Conservation (phyloP, 2,329 filamentous ascomycete genomes). For the Dothistroma septosporum region DNA sequence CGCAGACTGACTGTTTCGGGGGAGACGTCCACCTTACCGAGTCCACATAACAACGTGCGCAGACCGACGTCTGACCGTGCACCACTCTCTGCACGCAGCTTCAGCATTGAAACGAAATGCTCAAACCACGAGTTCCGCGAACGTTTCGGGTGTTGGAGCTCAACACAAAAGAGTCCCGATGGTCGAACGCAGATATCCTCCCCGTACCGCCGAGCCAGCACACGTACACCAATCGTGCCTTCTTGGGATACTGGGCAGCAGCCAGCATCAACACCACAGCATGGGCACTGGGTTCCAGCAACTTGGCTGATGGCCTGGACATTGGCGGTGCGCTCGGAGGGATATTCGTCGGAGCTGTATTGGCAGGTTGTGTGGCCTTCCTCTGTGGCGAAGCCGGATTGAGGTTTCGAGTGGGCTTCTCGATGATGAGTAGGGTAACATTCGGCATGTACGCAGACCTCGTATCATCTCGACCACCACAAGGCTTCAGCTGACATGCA, state of each 20-base stretch:
- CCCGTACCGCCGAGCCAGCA: constrained; percentile 5
- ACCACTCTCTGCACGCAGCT: background rate
- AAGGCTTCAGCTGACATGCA: no score
- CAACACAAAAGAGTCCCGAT: constrained; percentile 2
- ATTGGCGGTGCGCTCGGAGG: background rate
- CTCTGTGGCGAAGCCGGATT: constrained; percentile 18
- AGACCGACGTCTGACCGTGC: no score
- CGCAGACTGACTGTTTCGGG: no score
- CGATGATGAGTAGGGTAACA: constrained; percentile 20
- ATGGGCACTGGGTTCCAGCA: constrained; percentile 5
- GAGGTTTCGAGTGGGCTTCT: constrained; percentile 21
- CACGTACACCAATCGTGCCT: constrained; percentile 5
- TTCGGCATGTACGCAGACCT: constrained; percentile 22
- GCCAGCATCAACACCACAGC: constrained; percentile 4
- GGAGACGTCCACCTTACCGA: no score
- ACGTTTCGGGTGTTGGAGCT: background rate
- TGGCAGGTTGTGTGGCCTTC: constrained; percentile 19
- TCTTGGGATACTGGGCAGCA: constrained; percentile 9
- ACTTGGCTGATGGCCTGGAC: constrained; percentile 2
- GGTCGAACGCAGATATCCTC: constrained; percentile 7
- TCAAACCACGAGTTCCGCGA: background rate
- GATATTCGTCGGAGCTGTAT: constrained; percentile 8
- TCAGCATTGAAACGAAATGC: background rate
- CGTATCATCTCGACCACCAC: no score
- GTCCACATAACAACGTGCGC: no score